phyloP scores from a whole-genome alignment of 768 basidiomycete genomes.

The Leccinum subtestaceum region DNA sequence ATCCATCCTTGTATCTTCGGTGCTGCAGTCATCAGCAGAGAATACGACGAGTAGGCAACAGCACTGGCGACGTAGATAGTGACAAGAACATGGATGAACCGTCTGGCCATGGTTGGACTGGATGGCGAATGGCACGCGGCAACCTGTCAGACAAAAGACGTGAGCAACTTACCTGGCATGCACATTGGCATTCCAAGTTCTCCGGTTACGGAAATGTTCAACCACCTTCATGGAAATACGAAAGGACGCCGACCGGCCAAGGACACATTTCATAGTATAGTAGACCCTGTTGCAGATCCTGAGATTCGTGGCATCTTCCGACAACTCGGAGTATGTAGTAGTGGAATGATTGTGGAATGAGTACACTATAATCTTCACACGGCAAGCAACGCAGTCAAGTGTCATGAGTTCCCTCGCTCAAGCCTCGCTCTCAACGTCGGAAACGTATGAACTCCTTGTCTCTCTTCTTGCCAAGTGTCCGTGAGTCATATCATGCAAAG shows the following conservation, averaged over 20 bases:
- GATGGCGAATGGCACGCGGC: not conserved
- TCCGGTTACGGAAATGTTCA: not conserved
- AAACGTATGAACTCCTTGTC: conserved; percentile 22
- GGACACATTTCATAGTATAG: not conserved
- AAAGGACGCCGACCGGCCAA: not conserved
- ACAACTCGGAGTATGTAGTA: not conserved
- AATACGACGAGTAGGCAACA: conserved; percentile 32
- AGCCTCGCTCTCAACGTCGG: not conserved
- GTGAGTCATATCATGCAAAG: conserved; percentile 18
- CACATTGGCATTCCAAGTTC: conserved; percentile 15
- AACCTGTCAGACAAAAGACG: not conserved
- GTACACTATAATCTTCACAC: not conserved
- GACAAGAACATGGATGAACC: conserved; percentile 14
- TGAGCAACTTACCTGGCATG: not conserved
- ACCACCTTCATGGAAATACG: not conserved
- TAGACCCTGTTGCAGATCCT: not conserved
- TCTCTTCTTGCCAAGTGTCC: conserved; percentile 24
- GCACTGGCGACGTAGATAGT: conserved; percentile 27
- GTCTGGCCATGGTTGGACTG: conserved; percentile 8
- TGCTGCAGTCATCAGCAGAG: conserved; percentile 15
- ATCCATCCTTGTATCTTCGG: conserved; percentile 9
- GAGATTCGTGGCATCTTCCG: not conserved
- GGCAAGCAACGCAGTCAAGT: not conserved
- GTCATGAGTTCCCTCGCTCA: conserved; percentile 2
- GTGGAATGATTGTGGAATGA: not conserved